Conservation (phyloP, 192 early-diverging fungal species). For the Globomyces pollinis-pini region DNA sequence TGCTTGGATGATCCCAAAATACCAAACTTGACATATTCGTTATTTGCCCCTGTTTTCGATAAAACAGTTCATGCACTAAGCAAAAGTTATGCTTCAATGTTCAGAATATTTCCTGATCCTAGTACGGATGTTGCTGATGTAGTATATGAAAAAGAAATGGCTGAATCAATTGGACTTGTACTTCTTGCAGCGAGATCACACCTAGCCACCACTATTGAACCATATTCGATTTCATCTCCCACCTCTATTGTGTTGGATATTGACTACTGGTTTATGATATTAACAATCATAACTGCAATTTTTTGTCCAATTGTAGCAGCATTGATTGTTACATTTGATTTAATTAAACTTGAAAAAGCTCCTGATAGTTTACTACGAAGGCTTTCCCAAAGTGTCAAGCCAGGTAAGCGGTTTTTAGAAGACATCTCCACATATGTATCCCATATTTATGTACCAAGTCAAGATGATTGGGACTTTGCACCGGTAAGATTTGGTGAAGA, state of each 20-base stretch:
- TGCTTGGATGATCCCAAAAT: neutral
- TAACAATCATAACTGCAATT: neutral
- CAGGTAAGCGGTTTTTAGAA: constrained; percentile 2
- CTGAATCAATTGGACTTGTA: neutral
- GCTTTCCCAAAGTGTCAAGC: neutral
- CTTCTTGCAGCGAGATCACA: too few species aligned
- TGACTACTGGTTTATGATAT: neutral
- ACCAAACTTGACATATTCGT: neutral
- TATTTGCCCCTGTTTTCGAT: neutral
- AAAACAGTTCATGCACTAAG: neutral
- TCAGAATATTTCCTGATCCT: constrained; percentile 2
- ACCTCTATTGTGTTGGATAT: too few species aligned
- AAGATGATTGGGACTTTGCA: neutral
- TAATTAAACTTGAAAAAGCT: constrained; percentile 6
- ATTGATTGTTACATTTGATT: neutral
- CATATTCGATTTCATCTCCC: too few species aligned
- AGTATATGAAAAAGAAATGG: neutral
- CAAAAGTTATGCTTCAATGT: neutral
- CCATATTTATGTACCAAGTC: neutral
- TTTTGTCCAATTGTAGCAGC: neutral
- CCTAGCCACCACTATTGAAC: too few species aligned
- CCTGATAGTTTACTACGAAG: neutral
- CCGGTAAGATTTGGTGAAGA: constrained; percentile 5
- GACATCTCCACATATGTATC: neutral
- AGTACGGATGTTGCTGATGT: neutral